Conservation (phyloP, 495 filamentous ascomycete species). For the Tuber magnatum region DNA sequence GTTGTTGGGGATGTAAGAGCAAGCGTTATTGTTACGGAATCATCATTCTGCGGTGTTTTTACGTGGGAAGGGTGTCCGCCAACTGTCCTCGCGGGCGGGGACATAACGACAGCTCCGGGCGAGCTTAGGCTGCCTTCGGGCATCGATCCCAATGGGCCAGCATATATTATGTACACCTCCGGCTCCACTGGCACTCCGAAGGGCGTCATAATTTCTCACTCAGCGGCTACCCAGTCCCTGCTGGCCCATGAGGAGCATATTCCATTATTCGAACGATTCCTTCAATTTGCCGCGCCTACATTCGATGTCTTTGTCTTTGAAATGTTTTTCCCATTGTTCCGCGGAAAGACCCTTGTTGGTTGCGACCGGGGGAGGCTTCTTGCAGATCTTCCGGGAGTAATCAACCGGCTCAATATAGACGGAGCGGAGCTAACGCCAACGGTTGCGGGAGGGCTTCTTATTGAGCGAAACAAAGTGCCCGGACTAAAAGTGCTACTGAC, state of each 20-base stretch:
- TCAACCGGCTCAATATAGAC: slow-evolving; percentile 61
- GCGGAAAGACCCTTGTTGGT: slow-evolving; percentile 63
- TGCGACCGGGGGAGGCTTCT: slow-evolving; percentile 59
- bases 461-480: slow-evolving; percentile 55
- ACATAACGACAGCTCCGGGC: not conserved
- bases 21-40: slow-evolving; percentile 50
- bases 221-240: slow-evolving; percentile 65
- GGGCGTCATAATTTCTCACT: slow-evolving; percentile 71
- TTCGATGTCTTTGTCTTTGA: slow-evolving; percentile 88
- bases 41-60: slow-evolving; percentile 39
- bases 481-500: slow-evolving; percentile 60
- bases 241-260: slow-evolving; percentile 70
- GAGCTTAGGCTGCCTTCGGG: slow-evolving; percentile 9
- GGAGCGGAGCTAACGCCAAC: slow-evolving; percentile 78
- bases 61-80: slow-evolving; percentile 41
- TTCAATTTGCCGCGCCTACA: slow-evolving; percentile 79
- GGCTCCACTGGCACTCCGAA: slow-evolving; percentile 86
- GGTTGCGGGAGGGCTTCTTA: slow-evolving; percentile 62
- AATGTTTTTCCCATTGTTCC: slow-evolving; percentile 71
- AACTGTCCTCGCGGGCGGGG: slow-evolving; percentile 42
- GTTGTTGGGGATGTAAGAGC: slow-evolving; percentile 62
- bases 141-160: slow-evolving; percentile 47
- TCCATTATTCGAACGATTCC: slow-evolving; percentile 63
- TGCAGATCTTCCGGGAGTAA: slow-evolving; percentile 58
- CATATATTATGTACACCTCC: slow-evolving; percentile 88